phyloP scores from a whole-genome alignment of 1,139 yeast genomes.

The Pichia sp. region DNA sequence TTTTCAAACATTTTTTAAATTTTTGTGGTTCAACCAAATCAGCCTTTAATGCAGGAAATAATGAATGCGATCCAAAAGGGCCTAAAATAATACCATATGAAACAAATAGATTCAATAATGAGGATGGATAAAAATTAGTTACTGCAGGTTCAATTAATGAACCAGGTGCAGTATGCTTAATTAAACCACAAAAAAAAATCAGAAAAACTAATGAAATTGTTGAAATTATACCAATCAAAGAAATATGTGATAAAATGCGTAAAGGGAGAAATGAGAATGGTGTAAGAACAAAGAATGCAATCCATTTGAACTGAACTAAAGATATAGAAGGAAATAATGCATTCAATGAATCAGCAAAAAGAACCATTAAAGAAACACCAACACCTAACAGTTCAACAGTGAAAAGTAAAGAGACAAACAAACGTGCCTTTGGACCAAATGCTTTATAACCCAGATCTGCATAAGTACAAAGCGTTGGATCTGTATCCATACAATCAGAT shows the following conservation, averaged over 20 bases:
- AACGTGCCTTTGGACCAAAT: slow-evolving; percentile 42
- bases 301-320: slow-evolving; percentile 34
- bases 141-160: slow-evolving; percentile 40
- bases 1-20: slow-evolving; percentile 29
- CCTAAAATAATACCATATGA: slow-evolving; percentile 55
- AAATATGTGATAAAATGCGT: slow-evolving; percentile 40
- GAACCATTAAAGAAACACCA: slow-evolving; percentile 49
- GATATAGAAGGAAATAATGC: slow-evolving; percentile 37
- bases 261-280: slow-evolving; percentile 42
- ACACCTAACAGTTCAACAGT: slow-evolving; percentile 56
- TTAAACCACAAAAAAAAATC: slow-evolving; percentile 39
- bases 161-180: slow-evolving; percentile 40
- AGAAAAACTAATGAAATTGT: slow-evolving; percentile 39
- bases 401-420: slow-evolving; percentile 64
- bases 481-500: slow-evolving; percentile 72
- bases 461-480: slow-evolving; percentile 79
- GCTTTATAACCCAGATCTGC: slow-evolving; percentile 54
- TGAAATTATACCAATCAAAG: slow-evolving; percentile 44
- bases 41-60: slow-evolving; percentile 51
- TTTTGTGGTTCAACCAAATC: slow-evolving; percentile 49
- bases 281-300: slow-evolving; percentile 40
- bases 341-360: slow-evolving; percentile 48
- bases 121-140: slow-evolving; percentile 40
- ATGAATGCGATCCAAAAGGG: slow-evolving; percentile 60
- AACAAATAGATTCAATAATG: slow-evolving; percentile 37